phyloP scores from a whole-genome alignment of 495 filamentous ascomycete genomes.

The Astrocystis sublimbata region DNA sequence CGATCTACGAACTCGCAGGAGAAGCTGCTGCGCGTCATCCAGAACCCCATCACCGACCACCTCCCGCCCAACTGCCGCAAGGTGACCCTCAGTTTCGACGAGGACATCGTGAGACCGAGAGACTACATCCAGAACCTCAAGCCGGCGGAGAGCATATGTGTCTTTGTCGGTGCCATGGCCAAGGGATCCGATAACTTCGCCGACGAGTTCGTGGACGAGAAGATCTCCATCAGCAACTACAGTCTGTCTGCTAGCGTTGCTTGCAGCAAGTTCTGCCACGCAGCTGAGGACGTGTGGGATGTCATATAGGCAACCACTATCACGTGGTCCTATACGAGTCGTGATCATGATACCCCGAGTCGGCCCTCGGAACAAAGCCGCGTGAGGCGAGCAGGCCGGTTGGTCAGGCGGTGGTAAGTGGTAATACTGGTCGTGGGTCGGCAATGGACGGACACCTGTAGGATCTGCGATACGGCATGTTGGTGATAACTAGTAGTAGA shows the following conservation, averaged over 20 bases:
- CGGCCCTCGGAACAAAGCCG: constrained; percentile 7
- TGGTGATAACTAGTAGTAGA: constrained; percentile 38
- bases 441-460: constrained; percentile 22
- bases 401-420: constrained; percentile 28
- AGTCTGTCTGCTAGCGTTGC: constrained; percentile 95
- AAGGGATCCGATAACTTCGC: constrained; percentile 96
- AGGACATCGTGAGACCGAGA: constrained; percentile 77
- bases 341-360: not conserved
- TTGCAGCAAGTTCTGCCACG: constrained; percentile 99
- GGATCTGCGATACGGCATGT: constrained; percentile 53
- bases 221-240: constrained; percentile 97
- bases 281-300: constrained; percentile 94
- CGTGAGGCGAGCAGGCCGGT: too few species aligned
- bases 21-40: constrained; percentile 95
- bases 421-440: constrained; percentile 28
- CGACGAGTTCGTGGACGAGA: constrained; percentile 90
- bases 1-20: constrained; percentile 94
- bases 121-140: constrained; percentile 82
- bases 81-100: constrained; percentile 91
- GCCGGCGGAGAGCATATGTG: constrained; percentile 87
- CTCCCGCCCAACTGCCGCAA: constrained; percentile 96
- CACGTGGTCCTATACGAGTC: constrained; percentile 16
- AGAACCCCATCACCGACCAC: constrained; percentile 96
- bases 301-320: constrained; percentile 67
- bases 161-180: constrained; percentile 98